These are phyloP conservation scores for Calonectria montana DNA, from an alignment of 2,329 filamentous ascomycete species.

Conservation along the genomic window DNA sequence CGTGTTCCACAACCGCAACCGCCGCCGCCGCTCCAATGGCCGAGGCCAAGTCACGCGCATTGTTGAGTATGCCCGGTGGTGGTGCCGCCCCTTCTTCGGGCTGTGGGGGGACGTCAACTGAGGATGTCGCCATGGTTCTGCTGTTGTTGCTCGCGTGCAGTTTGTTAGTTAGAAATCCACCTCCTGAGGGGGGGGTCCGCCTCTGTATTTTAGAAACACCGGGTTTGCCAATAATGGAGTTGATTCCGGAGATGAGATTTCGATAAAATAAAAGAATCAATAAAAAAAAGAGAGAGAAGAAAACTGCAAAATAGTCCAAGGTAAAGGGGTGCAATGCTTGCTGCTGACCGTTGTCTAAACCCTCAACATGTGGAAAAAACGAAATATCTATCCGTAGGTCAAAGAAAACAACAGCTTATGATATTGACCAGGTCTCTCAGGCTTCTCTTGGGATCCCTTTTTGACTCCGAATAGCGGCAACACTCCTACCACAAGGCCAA, in stretches of 20 bases:
- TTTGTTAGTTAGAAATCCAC: no score
- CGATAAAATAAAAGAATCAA: background rate
- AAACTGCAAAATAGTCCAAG: background rate
- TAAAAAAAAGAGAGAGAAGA: background rate
- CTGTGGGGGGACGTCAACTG: slow-evolving; percentile 39
- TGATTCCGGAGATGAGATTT: background rate
- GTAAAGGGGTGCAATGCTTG: background rate
- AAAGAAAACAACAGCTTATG: background rate
- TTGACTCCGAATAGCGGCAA: slow-evolving; percentile 22
- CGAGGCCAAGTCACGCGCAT: slow-evolving; percentile 40
- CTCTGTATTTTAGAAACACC: background rate
- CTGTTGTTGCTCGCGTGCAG: background rate
- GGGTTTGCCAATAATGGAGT: background rate
- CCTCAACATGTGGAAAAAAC: background rate
- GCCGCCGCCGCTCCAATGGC: slow-evolving; percentile 40
- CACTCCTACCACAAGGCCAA: slow-evolving; percentile 19
- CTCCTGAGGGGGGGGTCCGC: no score
- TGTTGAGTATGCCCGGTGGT: slow-evolving; percentile 36
- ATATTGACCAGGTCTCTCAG: slow-evolving; percentile 18
- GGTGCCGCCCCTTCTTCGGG: slow-evolving; percentile 39
- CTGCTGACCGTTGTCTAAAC: background rate
- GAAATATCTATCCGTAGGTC: background rate
- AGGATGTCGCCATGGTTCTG: slow-evolving; percentile 39
- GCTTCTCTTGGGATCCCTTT: slow-evolving; percentile 15
- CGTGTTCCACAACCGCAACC: slow-evolving; percentile 33